A percentile compares a stretch with the other conserved stretches of the same genome.
Conservation (phyloP, 148 eudicot species). For the Euryodendron excelsum region DNA sequence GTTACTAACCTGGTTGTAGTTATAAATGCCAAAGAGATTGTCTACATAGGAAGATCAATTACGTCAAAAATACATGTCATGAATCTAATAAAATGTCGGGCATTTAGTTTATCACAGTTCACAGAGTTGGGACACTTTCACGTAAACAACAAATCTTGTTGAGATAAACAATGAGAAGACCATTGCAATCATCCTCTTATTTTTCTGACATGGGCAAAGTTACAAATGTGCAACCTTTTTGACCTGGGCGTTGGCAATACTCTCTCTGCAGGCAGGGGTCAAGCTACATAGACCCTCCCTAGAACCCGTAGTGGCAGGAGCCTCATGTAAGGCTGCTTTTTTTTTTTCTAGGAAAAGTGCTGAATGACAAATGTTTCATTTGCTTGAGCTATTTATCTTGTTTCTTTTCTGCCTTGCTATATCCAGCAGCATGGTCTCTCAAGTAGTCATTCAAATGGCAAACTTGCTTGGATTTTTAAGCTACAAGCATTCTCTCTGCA, state of each 20-base stretch:
- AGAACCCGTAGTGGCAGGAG: too few relatives aligned
- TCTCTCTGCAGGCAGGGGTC: too few relatives aligned
- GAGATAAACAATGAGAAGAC: background rate
- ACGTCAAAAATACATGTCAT: background rate
- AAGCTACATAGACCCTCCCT: too few relatives aligned
- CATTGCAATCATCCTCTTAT: background rate
- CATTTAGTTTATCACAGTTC: background rate
- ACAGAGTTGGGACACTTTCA: background rate
- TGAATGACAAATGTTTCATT: background rate
- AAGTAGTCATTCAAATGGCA: background rate
- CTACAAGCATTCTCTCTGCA: background rate
- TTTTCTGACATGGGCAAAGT: slow-evolving; percentile 3
- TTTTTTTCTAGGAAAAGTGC: too few relatives aligned
- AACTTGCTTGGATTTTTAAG: background rate
- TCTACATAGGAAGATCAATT: background rate
- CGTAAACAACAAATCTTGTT: background rate
- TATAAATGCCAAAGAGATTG: background rate
- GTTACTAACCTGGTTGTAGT: background rate
- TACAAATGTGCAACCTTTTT: too few relatives aligned
- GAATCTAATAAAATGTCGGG: background rate
- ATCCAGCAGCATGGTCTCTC: slow-evolving; percentile 4
- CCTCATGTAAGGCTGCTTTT: too few relatives aligned
- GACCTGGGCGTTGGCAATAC: too few relatives aligned
- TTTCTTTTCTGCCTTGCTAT: slow-evolving; percentile 3
- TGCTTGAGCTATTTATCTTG: background rate